Conservation (phyloP, 768 basidiomycete genomes). For the Termitomyces sp. region DNA sequence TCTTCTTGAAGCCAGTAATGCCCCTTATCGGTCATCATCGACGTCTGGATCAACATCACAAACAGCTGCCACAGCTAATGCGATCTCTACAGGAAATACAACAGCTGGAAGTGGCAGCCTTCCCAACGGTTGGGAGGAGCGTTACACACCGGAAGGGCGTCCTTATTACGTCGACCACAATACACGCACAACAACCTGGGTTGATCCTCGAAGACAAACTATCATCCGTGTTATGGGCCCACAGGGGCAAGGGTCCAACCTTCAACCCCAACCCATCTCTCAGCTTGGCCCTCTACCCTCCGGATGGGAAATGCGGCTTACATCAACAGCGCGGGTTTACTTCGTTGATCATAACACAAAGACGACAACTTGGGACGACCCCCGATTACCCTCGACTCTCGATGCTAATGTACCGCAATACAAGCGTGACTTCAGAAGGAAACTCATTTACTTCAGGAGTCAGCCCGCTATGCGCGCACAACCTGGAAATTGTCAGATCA, state of each 20-base stretch:
- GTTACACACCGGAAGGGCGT: constrained; percentile 96
- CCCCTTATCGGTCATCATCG: constrained; percentile 27
- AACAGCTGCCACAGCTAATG: constrained; percentile 24
- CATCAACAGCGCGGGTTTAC: constrained; percentile 95
- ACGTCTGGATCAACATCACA: constrained; percentile 15
- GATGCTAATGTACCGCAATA: constrained; percentile 98
- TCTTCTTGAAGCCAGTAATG: constrained; percentile 67
- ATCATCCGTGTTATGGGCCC: constrained; percentile 97
- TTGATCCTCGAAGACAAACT: constrained; percentile 95
- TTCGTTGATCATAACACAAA: constrained; percentile 99
- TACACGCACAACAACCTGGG: constrained; percentile 99
- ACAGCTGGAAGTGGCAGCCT: constrained; percentile 79
- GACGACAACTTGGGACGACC: constrained; percentile 99
- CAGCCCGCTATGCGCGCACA: constrained; percentile 98
- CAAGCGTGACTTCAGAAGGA: constrained; percentile 98
- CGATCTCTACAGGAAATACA: constrained; percentile 39
- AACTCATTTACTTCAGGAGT: constrained; percentile 98
- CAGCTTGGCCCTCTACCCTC: constrained; percentile 96
- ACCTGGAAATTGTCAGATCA: constrained; percentile 98
- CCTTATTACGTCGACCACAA: constrained; percentile 99
- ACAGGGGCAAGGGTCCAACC: constrained; percentile 77
- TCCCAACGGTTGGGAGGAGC: constrained; percentile 98
- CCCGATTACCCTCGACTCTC: constrained; percentile 88
- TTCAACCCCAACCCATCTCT: constrained; percentile 93
- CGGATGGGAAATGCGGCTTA: constrained; percentile 99